Conservation (phyloP, 2,329 filamentous ascomycete genomes). For the Paracamarosporium sp. region DNA sequence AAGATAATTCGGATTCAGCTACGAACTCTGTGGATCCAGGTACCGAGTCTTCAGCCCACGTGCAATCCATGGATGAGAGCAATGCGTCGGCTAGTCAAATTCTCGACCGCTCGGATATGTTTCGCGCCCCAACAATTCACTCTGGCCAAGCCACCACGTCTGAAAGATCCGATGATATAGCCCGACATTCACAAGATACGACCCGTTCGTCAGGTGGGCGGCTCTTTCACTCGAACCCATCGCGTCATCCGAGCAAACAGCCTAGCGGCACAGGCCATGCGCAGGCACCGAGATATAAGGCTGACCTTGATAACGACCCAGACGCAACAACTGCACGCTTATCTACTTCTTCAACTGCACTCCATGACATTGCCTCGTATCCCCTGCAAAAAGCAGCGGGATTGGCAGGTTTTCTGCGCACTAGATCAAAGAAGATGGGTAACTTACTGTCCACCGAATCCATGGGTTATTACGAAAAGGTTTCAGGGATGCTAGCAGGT, state of each 20-base stretch:
- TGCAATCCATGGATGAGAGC: slow-evolving; percentile 70
- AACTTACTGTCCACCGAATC: slow-evolving; percentile 85
- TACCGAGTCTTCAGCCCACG: slow-evolving; percentile 72
- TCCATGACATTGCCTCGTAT: slow-evolving; percentile 72
- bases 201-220: slow-evolving; percentile 39
- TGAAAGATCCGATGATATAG: slow-evolving; percentile 28
- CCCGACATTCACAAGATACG: slow-evolving; percentile 46
- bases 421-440: slow-evolving; percentile 80
- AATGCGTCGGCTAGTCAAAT: slow-evolving; percentile 89
- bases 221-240: slow-evolving; percentile 21
- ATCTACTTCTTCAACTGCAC: slow-evolving; percentile 56
- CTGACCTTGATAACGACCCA: slow-evolving; percentile 36
- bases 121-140: slow-evolving; percentile 75
- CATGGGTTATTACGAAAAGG: slow-evolving; percentile 95
- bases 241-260: slow-evolving; percentile 16
- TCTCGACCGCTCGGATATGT: slow-evolving; percentile 83
- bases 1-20: slow-evolving; percentile 76
- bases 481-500: slow-evolving; percentile 96
- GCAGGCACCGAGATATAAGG: slow-evolving; percentile 14
- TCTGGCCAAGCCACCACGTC: slow-evolving; percentile 24
- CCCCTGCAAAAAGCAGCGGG: slow-evolving; percentile 83
- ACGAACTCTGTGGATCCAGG: slow-evolving; percentile 76
- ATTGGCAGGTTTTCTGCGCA: slow-evolving; percentile 82
- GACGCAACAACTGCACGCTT: slow-evolving; percentile 31
- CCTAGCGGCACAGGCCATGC: slow-evolving; percentile 15